A percentile compares a stretch with the other conserved stretches of the same genome.
phyloP scores from a whole-genome alignment of 805 yeast species.

The Saturnispora diversa region DNA sequence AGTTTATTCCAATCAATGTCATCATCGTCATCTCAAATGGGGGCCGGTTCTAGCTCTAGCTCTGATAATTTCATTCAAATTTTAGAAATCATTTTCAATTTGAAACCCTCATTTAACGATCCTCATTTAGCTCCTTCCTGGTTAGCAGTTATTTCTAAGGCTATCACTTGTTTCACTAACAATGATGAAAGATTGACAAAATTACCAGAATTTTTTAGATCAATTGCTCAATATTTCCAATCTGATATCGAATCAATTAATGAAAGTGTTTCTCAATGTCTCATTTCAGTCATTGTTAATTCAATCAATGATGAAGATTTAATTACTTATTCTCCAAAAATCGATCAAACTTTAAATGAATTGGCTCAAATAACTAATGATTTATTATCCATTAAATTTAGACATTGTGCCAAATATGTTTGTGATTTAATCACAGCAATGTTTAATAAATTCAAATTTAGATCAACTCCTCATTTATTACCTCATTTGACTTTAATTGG shows the following conservation, averaged over 20 bases:
- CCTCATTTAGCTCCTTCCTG: conserved; percentile 85
- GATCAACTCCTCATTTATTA: conserved; percentile 65
- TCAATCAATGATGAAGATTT: conserved; percentile 55
- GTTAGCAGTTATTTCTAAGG: conserved; percentile 91
- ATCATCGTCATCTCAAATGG: too few species aligned
- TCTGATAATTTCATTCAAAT: conserved; percentile 56
- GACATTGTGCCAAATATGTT: conserved; percentile 66
- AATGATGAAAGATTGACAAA: conserved; percentile 45
- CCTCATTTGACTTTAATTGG: conserved; percentile 67
- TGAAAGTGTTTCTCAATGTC: conserved; percentile 76
- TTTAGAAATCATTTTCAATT: conserved; percentile 62
- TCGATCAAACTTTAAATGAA: conserved; percentile 45
- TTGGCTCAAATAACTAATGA: conserved; percentile 46
- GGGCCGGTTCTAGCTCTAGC: conserved; percentile 38
- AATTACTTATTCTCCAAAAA: conserved; percentile 44
- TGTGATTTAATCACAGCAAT: conserved; percentile 59
- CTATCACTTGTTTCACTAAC: conserved; percentile 44
- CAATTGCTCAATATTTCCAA: conserved; percentile 55
- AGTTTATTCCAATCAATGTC: conserved; percentile 64
- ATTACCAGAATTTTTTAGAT: conserved; percentile 48
- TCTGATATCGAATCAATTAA: conserved; percentile 59
- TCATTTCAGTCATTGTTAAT: conserved; percentile 68
- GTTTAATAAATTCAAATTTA: conserved; percentile 52
- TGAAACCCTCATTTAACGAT: conserved; percentile 78
- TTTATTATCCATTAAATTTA: conserved; percentile 64